Conservation (phyloP, 805 yeast species). For the Candida schatavii region DNA sequence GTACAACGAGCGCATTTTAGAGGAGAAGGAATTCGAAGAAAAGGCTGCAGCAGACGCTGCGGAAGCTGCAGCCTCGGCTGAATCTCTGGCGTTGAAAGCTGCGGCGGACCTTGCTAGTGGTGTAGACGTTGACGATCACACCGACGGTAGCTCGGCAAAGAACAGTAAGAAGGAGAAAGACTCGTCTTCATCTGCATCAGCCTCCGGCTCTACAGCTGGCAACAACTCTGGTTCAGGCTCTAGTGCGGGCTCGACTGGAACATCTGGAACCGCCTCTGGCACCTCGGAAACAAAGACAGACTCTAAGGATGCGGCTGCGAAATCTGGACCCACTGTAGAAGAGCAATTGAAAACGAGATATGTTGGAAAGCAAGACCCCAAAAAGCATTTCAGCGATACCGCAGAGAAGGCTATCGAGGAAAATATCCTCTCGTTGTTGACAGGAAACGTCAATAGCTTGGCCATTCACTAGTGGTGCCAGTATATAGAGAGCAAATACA, state of each 20-base stretch:
- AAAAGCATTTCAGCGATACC: slow-evolving; percentile 90
- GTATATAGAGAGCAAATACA: too few relatives aligned
- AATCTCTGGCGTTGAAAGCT: not conserved
- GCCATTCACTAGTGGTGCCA: slow-evolving; percentile 62
- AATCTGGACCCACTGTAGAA: slow-evolving; percentile 5
- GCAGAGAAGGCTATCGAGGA: slow-evolving; percentile 86
- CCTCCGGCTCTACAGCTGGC: not conserved
- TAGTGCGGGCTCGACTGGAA: not conserved
- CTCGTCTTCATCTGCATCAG: not conserved
- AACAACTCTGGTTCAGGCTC: not conserved
- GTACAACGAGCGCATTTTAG: slow-evolving; percentile 86
- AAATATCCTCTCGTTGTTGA: slow-evolving; percentile 80
- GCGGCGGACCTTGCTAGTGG: not conserved
- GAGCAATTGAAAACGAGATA: slow-evolving; percentile 92
- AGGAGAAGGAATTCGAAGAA: slow-evolving; percentile 83
- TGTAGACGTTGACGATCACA: not conserved
- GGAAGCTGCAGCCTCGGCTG: not conserved
- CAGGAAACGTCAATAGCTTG: slow-evolving; percentile 85
- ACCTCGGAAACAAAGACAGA: too few relatives aligned
- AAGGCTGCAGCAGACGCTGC: not conserved
- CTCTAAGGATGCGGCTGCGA: not conserved
- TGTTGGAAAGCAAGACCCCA: slow-evolving; percentile 98
- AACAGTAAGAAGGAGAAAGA: not conserved
- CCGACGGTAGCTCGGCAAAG: not conserved
- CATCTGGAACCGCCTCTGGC: not conserved